Evolutionary conservation across 2,329 filamentous ascomycete genomes (phyloP).

Genomic region (Neoscytalidium dimidiatum): DNA sequence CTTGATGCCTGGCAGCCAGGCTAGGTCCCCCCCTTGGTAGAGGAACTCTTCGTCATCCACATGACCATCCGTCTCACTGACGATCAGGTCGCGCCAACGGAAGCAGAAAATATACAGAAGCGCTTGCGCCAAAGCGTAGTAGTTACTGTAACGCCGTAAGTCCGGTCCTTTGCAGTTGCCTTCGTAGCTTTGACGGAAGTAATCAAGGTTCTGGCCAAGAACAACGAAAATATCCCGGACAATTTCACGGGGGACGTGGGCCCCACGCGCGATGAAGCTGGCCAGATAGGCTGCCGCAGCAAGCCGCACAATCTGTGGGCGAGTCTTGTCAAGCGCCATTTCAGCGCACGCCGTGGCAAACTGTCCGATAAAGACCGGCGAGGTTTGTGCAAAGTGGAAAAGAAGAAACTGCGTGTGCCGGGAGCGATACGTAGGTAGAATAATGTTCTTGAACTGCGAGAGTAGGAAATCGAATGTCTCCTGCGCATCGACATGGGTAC

Average conservation of each 20-base stretch:
- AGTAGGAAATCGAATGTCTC: conserved; percentile 78
- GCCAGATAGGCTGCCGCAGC: conserved; percentile 89
- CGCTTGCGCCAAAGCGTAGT: conserved; percentile 87
- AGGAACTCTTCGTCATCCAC: conserved; percentile 53
- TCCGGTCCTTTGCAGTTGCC: conserved; percentile 79
- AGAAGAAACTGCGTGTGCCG: conserved; percentile 93
- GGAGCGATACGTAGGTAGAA: conserved; percentile 87
- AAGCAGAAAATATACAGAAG: conserved; percentile 97
- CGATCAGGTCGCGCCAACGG: conserved; percentile 87
- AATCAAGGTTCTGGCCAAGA: conserved; percentile 75
- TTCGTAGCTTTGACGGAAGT: conserved; percentile 73
- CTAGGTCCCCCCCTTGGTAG: conserved; percentile 70
- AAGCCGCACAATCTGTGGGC: conserved; percentile 72
- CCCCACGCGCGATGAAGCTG: conserved; percentile 89
- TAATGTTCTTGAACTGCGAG: conserved; percentile 81
- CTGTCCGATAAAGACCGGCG: conserved; percentile 74
- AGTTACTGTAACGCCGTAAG: conserved; percentile 77
- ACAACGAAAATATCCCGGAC: conserved; percentile 83
- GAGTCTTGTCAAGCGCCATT: conserved; percentile 67
- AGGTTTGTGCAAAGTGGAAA: conserved; percentile 90
- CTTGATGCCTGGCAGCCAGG: conserved; percentile 75
- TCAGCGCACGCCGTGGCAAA: conserved; percentile 80
- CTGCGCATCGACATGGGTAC: conserved; percentile 65
- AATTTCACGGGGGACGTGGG: conserved; percentile 72
- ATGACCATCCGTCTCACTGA: conserved; percentile 54